A percentile compares a stretch with the other conserved stretches of the same genome.
Evolutionary conservation across 805 yeast species (phyloP).

Genomic region (Phaffomyces opuntiae): DNA sequence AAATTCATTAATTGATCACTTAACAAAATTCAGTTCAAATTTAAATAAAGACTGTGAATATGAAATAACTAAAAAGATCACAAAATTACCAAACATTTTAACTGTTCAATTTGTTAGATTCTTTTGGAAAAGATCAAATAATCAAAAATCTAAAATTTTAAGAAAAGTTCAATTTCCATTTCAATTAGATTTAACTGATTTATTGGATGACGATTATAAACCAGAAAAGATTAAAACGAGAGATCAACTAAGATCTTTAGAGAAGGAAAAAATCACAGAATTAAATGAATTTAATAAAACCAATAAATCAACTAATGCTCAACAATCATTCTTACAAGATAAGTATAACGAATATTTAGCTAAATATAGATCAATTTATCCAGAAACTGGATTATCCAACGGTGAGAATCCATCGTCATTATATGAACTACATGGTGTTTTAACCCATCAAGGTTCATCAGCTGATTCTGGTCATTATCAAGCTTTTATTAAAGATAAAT

Average conservation of each 20-base stretch:
- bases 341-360: conserved; percentile 42
- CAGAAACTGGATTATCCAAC: conserved; percentile 34
- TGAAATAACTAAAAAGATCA: conserved; percentile 50
- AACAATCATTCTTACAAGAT: conserved; percentile 41
- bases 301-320: conserved; percentile 40
- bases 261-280: conserved; percentile 67
- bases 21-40: conserved; percentile 70
- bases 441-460: conserved; percentile 91
- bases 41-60: conserved; percentile 68
- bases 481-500: conserved; percentile 70
- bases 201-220: conserved; percentile 74
- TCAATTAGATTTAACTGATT: conserved; percentile 80
- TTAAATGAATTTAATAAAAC: conserved; percentile 62
- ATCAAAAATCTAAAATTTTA: conserved; percentile 85
- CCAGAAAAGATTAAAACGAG: conserved; percentile 61
- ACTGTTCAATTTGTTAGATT: conserved; percentile 92
- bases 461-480: conserved; percentile 98
- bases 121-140: conserved; percentile 91
- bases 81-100: conserved; percentile 77
- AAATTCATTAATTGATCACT: conserved; percentile 64
- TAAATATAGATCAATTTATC: conserved; percentile 38
- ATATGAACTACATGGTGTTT: conserved; percentile 73
- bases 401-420: conserved; percentile 85
- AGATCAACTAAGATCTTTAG: conserved; percentile 70
- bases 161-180: conserved; percentile 94